Evolutionary conservation across 2,329 filamentous ascomycete genomes (phyloP).

Genomic region (Fusarium equiseti): DNA sequence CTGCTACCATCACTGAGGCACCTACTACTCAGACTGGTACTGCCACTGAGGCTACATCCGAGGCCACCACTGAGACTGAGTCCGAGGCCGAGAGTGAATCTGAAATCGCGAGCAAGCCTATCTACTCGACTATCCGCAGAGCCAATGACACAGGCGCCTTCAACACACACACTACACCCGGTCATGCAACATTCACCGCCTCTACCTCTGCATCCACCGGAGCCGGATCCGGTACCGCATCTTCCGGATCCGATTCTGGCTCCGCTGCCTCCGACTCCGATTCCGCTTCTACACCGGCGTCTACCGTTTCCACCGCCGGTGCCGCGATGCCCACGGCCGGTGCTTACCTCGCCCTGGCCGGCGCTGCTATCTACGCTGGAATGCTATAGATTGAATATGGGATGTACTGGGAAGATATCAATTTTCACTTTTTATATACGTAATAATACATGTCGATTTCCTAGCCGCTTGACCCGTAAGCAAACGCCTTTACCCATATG

Average conservation of each 20-base stretch:
- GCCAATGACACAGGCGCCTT: constrained; percentile 17
- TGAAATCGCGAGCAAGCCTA: neutral
- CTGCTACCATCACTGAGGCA: constrained; percentile 38
- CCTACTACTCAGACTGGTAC: constrained; percentile 22
- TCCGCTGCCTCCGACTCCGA: constrained; percentile 34
- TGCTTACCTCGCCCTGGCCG: constrained; percentile 48
- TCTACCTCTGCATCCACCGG: constrained; percentile 23
- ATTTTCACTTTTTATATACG: neutral
- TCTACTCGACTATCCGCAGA: neutral
- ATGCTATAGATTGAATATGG: constrained; percentile 38
- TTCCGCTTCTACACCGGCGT: constrained; percentile 32
- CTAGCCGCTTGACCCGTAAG: constrained; percentile 25
- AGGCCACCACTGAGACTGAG: constrained; percentile 7
- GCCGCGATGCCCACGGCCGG: constrained; percentile 45
- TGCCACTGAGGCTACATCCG: constrained; percentile 11
- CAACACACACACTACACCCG: neutral
- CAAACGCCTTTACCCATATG: constrained; percentile 33
- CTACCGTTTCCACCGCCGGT: constrained; percentile 39
- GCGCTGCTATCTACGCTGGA: constrained; percentile 47
- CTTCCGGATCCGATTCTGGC: constrained; percentile 22
- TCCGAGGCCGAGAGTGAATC: constrained; percentile 8
- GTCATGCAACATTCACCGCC: constrained; percentile 26
- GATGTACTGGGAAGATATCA: neutral
- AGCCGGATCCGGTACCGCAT: constrained; percentile 27
- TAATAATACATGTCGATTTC: neutral